Evolutionary conservation across 768 basidiomycete species (phyloP), one percentile per base, ranked within the genome.

Genomic region (Lactarius indigo): DNA sequence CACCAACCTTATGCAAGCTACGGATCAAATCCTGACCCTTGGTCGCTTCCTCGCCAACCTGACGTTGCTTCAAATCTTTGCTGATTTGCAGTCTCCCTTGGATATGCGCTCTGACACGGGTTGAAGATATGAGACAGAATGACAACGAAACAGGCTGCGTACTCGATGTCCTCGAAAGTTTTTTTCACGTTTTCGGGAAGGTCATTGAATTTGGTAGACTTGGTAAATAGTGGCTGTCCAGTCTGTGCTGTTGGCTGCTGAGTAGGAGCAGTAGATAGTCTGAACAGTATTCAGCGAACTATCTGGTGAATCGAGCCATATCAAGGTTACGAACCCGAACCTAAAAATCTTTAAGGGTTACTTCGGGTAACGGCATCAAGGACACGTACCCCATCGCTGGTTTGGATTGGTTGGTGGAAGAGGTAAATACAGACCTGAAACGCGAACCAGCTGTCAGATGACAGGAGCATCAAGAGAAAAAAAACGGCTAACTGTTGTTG

Each of bases 81-180:
- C 88, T 87, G 65, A 93, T 91, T 71, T 92, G 90, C 1, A 91
- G 79, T 30, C 89, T 87, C 33, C 88, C 88, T 78, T 92, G 90
- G 31, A 92, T 90, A 68, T 87, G 82, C 9, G 85, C 74, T 64
- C 90, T 92, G 66, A 33, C 52, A 64, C 50, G 61, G 12, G 63
- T 65, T 57, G 59, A 72, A 67, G 23, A 71, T 69, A 57, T 26
- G 69, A 8, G 61, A 10, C 56, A 44, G 7, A 66, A 20, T 64
- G 18, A 20, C 42, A 41, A 59, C 52, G 35, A 37, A 26, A 20
- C 57, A 44, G 41, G 8, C 5, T 33, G 71, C 86, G 65, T 70
- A 93, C 92, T 94, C 92, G 52, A 94, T 83, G 44, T 75, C 74
- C 72, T 92, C 92, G 20, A 94, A 79, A 5, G 76, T 79, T 68